These are phyloP conservation scores for Leccinum broughii DNA, from an alignment of 768 basidiomycete genomes.

Conservation along the genomic window DNA sequence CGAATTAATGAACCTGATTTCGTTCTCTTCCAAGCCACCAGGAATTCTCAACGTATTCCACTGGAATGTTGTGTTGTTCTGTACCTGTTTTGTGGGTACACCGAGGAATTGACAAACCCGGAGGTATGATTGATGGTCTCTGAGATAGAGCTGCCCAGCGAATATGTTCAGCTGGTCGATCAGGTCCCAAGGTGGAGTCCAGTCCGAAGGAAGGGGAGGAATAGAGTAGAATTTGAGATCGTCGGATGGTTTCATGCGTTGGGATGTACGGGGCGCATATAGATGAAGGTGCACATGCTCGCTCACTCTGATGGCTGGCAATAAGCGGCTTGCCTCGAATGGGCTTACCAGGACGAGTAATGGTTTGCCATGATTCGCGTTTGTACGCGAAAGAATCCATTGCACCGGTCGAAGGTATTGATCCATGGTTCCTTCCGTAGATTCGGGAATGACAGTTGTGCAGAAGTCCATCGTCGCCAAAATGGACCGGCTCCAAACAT, in stretches of 20 bases:
- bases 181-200: neutral
- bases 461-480: neutral
- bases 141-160: neutral
- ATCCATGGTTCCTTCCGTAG: neutral
- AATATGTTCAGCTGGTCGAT: neutral
- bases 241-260: neutral
- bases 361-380: neutral
- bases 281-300: neutral
- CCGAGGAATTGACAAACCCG: neutral
- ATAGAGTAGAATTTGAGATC: neutral
- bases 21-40: neutral
- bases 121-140: neutral
- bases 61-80: neutral
- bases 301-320: neutral
- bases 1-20: neutral
- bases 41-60: neutral
- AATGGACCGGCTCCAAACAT: neutral
- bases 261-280: neutral
- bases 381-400: neutral
- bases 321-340: neutral
- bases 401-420: neutral
- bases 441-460: neutral
- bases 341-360: neutral
- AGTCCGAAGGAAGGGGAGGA: neutral
- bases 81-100: neutral